Evolutionary conservation across 352 stramenopile species (phyloP).

Genomic region (Phytophthora cryptogea): DNA sequence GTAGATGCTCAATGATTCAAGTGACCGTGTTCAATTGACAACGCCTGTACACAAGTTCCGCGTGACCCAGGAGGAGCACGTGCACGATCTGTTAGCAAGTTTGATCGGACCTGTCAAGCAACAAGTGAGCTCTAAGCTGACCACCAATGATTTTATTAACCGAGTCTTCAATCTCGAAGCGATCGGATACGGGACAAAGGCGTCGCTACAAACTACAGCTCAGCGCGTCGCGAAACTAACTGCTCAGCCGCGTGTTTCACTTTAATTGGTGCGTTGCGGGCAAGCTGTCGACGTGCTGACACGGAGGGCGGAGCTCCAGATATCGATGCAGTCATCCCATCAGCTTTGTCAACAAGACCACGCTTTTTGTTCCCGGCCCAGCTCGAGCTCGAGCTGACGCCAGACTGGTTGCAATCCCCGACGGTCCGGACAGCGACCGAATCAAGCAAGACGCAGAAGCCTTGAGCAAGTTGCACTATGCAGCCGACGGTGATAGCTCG

Average conservation of each 20-base stretch:
- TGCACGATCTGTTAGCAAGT: slow-evolving; percentile 59
- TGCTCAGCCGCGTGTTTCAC: no score
- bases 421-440: slow-evolving; percentile 38
- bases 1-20: no score
- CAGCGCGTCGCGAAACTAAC: slow-evolving; percentile 54
- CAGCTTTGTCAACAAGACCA: slow-evolving; percentile 11
- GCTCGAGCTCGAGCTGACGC: slow-evolving; percentile 30
- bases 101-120: slow-evolving; percentile 61
- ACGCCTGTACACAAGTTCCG: slow-evolving; percentile 59
- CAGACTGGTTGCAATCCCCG: slow-evolving; percentile 35
- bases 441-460: slow-evolving; percentile 40
- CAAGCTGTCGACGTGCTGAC: no score
- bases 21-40: slow-evolving; percentile 64
- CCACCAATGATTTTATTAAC: slow-evolving; percentile 58
- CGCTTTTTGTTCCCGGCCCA: slow-evolving; percentile 29
- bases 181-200: slow-evolving; percentile 42
- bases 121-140: slow-evolving; percentile 54
- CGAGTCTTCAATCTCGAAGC: slow-evolving; percentile 63
- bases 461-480: slow-evolving; percentile 39
- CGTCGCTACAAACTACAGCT: slow-evolving; percentile 50
- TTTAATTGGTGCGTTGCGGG: no score
- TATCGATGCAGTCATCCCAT: no score
- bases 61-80: slow-evolving; percentile 52
- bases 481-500: slow-evolving; percentile 32
- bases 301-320: no score